Percentiles rank a stretch among this genome's conserved stretches.
phyloP scores from a whole-genome alignment of 345 rosid species.

The Combretum micranthum region DNA sequence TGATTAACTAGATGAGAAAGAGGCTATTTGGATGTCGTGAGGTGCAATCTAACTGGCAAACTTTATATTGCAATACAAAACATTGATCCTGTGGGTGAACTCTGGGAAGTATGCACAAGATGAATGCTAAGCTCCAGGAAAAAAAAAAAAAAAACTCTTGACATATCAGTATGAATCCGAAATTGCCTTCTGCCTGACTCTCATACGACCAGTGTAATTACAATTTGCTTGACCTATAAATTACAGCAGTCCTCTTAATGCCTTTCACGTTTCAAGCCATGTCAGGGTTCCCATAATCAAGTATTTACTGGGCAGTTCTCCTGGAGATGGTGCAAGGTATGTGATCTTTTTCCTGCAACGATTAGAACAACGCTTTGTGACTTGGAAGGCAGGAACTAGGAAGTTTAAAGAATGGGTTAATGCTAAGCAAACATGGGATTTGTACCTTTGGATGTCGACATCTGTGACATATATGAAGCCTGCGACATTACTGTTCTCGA shows the following conservation, averaged over 20 bases:
- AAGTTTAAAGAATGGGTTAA: neutral
- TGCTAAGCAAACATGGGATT: neutral
- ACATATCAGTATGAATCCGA: too few relatives aligned
- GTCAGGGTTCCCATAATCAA: slow-evolving; percentile 70
- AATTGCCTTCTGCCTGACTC: too few relatives aligned
- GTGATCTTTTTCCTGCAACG: slow-evolving; percentile 59
- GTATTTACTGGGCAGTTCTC: slow-evolving; percentile 58
- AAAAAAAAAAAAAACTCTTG: too few relatives aligned
- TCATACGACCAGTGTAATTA: too few relatives aligned
- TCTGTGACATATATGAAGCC: slow-evolving; percentile 76
- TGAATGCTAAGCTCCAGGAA: too few relatives aligned
- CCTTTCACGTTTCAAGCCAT: slow-evolving; percentile 54
- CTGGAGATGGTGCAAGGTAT: slow-evolving; percentile 60
- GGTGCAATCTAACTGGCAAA: too few relatives aligned
- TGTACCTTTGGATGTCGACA: slow-evolving; percentile 53
- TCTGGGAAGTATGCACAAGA: too few relatives aligned
- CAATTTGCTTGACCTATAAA: neutral
- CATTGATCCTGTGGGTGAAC: too few relatives aligned
- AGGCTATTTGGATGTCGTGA: too few relatives aligned
- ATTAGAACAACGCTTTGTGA: neutral
- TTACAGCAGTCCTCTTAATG: too few relatives aligned
- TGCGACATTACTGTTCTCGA: slow-evolving; percentile 59
- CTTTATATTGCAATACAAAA: too few relatives aligned
- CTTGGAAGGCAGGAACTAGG: neutral
- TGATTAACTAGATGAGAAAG: too few relatives aligned